Evolutionary conservation across 2,329 filamentous ascomycete species (phyloP).

Genomic region (Talaromyces rugulosus): DNA sequence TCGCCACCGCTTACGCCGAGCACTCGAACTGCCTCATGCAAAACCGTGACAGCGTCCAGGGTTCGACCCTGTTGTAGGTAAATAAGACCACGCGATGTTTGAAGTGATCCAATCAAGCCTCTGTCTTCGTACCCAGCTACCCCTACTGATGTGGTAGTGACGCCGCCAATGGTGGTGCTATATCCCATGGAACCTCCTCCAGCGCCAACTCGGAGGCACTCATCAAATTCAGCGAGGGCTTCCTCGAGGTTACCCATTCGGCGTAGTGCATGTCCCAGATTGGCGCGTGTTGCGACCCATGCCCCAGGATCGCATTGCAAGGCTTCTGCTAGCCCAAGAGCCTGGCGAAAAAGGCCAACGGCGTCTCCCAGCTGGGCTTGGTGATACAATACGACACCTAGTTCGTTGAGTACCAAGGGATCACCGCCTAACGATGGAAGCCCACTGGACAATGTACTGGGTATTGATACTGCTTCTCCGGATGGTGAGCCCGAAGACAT

Average conservation of each 20-base stretch:
- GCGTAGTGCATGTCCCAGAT: slow-evolving; percentile 83
- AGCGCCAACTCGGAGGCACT: slow-evolving; percentile 72
- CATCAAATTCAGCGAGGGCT: slow-evolving; percentile 77
- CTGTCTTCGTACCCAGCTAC: slow-evolving; percentile 46
- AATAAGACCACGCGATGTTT: slow-evolving; percentile 65
- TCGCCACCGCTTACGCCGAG: slow-evolving; percentile 43
- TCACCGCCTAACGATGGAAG: slow-evolving; percentile 49
- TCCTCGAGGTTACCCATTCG: slow-evolving; percentile 65
- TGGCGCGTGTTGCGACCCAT: slow-evolving; percentile 79
- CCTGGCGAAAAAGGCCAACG: slow-evolving; percentile 70
- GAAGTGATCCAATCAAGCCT: slow-evolving; percentile 42
- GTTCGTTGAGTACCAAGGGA: slow-evolving; percentile 87
- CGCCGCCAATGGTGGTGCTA: slow-evolving; percentile 54
- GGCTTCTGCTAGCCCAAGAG: slow-evolving; percentile 71
- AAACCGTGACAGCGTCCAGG: slow-evolving; percentile 71
- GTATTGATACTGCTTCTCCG: slow-evolving; percentile 23
- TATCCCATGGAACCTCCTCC: slow-evolving; percentile 77
- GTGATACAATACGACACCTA: slow-evolving; percentile 94
- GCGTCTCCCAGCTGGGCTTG: slow-evolving; percentile 75
- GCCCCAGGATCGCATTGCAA: slow-evolving; percentile 78
- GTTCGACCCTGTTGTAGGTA: slow-evolving; percentile 71
- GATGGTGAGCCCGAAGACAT: slow-evolving; percentile 42
- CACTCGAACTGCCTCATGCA: slow-evolving; percentile 66
- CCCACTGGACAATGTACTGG: slow-evolving; percentile 19
- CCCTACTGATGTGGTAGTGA: slow-evolving; percentile 31